Percentiles rank a stretch among this genome's conserved stretches.
Evolutionary conservation across 305 asterid genomes (phyloP).

Genomic region (Coffea humblotiana): DNA sequence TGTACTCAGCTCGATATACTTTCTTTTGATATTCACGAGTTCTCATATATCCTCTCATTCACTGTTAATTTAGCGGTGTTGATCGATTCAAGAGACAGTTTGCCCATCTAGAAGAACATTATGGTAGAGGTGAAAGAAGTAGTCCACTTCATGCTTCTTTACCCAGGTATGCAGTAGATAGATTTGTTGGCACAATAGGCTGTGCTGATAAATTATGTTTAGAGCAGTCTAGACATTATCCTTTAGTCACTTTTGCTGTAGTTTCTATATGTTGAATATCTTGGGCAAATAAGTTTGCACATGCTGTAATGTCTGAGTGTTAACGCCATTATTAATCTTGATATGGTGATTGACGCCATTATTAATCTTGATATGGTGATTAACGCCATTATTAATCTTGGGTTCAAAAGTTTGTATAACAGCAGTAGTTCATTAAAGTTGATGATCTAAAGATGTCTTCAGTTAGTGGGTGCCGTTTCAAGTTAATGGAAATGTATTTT

Average conservation of each 20-base stretch:
- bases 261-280: background rate
- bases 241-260: background rate
- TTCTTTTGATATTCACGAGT: background rate
- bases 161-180: conserved; percentile 59
- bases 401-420: background rate
- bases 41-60: conserved; percentile 2
- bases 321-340: background rate
- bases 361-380: background rate
- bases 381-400: background rate
- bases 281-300: background rate
- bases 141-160: conserved; percentile 78
- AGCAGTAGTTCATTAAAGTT: background rate
- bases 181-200: background rate
- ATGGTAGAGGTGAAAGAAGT: conserved; percentile 76
- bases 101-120: conserved; percentile 94
- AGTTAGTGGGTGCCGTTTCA: too few species aligned
- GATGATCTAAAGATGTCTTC: background rate
- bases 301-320: background rate
- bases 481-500: background rate
- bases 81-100: conserved; percentile 96
- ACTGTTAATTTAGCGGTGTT: conserved; percentile 57
- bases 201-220: background rate
- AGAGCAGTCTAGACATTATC: background rate
- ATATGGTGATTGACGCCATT: background rate
- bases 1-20: background rate